These are phyloP conservation scores for Hyphopichia homilentoma DNA, from an alignment of 805 yeast species.

Conservation along the genomic window DNA sequence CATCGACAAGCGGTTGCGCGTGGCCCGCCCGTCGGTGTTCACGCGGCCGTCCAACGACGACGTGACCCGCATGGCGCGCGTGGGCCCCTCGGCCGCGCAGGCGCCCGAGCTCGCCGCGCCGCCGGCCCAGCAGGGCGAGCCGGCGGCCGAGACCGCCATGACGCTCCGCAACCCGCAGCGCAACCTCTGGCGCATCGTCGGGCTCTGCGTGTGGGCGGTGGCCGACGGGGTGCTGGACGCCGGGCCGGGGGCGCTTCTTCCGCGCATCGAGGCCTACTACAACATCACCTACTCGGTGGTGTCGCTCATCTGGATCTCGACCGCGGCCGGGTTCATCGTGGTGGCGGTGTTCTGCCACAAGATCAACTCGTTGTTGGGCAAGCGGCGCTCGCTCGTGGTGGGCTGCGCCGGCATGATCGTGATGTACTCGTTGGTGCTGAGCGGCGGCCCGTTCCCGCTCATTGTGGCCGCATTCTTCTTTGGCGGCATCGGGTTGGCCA, in stretches of 20 bases:
- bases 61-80: slow-evolving; percentile 4
- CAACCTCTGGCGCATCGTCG: slow-evolving; percentile 15
- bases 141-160: no score
- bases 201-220: slow-evolving; percentile 16
- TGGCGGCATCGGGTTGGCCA: slow-evolving; percentile 19
- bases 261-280: slow-evolving; percentile 21
- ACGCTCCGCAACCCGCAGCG: slow-evolving; percentile 16
- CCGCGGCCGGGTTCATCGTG: slow-evolving; percentile 23
- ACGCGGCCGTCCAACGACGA: slow-evolving; percentile 8
- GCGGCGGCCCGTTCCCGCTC: slow-evolving; percentile 17
- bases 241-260: slow-evolving; percentile 26
- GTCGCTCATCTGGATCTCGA: slow-evolving; percentile 25
- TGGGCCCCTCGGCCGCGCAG: background rate
- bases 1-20: no score
- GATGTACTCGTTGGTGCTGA: slow-evolving; percentile 15
- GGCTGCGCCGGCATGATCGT: slow-evolving; percentile 9
- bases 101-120: background rate
- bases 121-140: background rate
- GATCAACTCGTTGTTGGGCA: slow-evolving; percentile 39
- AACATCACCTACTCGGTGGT: slow-evolving; percentile 19
- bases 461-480: slow-evolving; percentile 19
- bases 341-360: slow-evolving; percentile 48
- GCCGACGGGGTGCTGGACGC: slow-evolving; percentile 22
- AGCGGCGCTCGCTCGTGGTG: slow-evolving; percentile 20
- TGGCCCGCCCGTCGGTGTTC: slow-evolving; percentile 1